A percentile compares a stretch with the other conserved stretches of the same genome.
Evolutionary conservation across 345 rosid genomes (phyloP).

Genomic region (Rhizophora mangle): DNA sequence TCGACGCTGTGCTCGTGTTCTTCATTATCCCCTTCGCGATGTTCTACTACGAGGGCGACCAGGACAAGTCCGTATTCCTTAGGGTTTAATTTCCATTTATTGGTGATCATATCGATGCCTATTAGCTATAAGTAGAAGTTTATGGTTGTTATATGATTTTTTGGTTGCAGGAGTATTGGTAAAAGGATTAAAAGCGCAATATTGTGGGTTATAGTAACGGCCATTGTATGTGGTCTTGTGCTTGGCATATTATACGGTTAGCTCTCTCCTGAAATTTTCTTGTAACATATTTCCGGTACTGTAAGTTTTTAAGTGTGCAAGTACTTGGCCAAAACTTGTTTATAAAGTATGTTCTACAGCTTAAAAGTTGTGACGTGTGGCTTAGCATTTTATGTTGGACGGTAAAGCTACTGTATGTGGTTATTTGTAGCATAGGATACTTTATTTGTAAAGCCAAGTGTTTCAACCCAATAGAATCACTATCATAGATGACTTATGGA

Average conservation of each 20-base stretch:
- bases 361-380: too few species aligned
- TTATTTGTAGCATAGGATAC: conserved; percentile 2
- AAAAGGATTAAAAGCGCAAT: conserved; percentile 82
- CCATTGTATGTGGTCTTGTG: conserved; percentile 68
- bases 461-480: neutral
- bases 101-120: neutral
- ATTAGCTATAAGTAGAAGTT: neutral
- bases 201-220: conserved; percentile 77
- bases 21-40: conserved; percentile 93
- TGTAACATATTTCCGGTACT: neutral
- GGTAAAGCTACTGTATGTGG: neutral
- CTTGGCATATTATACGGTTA: conserved; percentile 95
- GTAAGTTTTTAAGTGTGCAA: neutral
- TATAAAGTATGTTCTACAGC: neutral
- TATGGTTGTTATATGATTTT: neutral
- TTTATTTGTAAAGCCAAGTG: neutral
- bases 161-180: conserved; percentile 57
- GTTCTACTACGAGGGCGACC: conserved; percentile 99
- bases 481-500: neutral
- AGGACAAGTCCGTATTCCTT: conserved; percentile 74
- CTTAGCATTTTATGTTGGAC: too few species aligned
- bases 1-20: conserved; percentile 88
- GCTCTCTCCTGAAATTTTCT: conserved; percentile 16
- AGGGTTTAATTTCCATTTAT: conserved; percentile 1
- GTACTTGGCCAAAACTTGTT: neutral